Evolutionary conservation across 495 filamentous ascomycete genomes (phyloP).

Genomic region (Penicillium paradoxum): DNA sequence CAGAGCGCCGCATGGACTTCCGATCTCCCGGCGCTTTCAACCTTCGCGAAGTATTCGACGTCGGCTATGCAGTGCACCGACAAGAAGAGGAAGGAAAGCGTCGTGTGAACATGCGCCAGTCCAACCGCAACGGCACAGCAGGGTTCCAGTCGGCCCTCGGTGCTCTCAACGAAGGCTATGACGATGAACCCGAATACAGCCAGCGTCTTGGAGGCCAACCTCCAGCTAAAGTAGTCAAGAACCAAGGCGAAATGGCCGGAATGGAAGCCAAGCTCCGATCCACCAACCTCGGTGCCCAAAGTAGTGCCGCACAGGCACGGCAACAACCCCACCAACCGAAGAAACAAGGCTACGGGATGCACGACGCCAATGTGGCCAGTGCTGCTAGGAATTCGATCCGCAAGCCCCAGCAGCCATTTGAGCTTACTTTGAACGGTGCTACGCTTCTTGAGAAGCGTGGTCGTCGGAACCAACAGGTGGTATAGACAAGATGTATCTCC

Average conservation of each 20-base stretch:
- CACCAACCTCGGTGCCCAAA: constrained; percentile 59
- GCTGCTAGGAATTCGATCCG: constrained; percentile 74
- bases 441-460: constrained; percentile 78
- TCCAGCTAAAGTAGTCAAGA: constrained; percentile 64
- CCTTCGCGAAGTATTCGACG: constrained; percentile 94
- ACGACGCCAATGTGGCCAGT: constrained; percentile 68
- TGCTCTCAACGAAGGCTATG: constrained; percentile 64
- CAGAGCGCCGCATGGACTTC: constrained; percentile 78
- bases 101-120: constrained; percentile 69
- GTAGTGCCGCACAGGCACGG: constrained; percentile 56
- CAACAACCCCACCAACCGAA: constrained; percentile 47
- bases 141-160: constrained; percentile 51
- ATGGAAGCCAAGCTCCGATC: constrained; percentile 82
- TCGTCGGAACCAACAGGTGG: constrained; percentile 32
- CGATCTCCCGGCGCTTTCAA: constrained; percentile 93
- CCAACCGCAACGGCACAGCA: constrained; percentile 56
- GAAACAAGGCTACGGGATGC: constrained; percentile 73
- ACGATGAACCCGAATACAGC: constrained; percentile 49
- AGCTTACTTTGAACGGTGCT: constrained; percentile 84
- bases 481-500: constrained; percentile 15
- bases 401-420: constrained; percentile 67
- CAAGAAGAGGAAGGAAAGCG: constrained; percentile 96
- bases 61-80: constrained; percentile 91
- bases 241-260: constrained; percentile 61
- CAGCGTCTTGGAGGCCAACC: constrained; percentile 42